Evolutionary conservation across 192 early-diverging fungal species (phyloP).

Genomic region (Podila verticillata): DNA sequence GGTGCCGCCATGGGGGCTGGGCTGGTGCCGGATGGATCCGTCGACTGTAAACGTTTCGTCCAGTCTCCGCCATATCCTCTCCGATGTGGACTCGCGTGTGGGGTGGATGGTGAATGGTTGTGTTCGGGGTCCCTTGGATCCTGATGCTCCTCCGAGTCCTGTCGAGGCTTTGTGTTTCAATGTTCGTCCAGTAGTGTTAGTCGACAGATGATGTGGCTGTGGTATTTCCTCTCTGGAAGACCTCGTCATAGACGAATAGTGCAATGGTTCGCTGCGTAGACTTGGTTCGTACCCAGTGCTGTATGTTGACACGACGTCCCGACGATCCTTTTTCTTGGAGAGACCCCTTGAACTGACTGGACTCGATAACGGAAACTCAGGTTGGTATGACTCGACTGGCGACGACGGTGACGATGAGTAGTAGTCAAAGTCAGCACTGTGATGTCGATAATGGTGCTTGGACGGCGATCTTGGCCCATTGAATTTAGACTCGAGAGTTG

Average conservation of each 20-base stretch:
- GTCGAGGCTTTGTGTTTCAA: background rate
- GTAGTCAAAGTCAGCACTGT: background rate
- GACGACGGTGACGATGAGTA: background rate
- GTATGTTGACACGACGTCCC: too few relatives aligned
- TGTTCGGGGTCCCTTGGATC: too few relatives aligned
- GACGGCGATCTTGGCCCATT: background rate
- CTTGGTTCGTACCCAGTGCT: too few relatives aligned
- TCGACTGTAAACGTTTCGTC: background rate
- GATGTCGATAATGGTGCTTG: background rate
- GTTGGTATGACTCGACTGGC: background rate
- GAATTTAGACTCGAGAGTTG: background rate
- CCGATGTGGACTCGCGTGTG: background rate
- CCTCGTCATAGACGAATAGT: too few relatives aligned
- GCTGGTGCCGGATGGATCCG: slow-evolving; percentile 1
- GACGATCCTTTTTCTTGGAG: too few relatives aligned
- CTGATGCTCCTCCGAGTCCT: too few relatives aligned
- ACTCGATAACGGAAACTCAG: background rate
- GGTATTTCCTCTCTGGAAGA: too few relatives aligned
- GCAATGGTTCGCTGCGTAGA: too few relatives aligned
- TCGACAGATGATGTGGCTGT: too few relatives aligned
- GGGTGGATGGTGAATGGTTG: background rate
- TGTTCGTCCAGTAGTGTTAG: background rate
- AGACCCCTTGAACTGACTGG: background rate
- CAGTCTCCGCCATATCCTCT: background rate
- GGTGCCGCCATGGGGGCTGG: slow-evolving; percentile 4